Base-by-base conservation (phyloP, 2,329 filamentous ascomycete species). In the Botryotinia convoluta region DNA sequence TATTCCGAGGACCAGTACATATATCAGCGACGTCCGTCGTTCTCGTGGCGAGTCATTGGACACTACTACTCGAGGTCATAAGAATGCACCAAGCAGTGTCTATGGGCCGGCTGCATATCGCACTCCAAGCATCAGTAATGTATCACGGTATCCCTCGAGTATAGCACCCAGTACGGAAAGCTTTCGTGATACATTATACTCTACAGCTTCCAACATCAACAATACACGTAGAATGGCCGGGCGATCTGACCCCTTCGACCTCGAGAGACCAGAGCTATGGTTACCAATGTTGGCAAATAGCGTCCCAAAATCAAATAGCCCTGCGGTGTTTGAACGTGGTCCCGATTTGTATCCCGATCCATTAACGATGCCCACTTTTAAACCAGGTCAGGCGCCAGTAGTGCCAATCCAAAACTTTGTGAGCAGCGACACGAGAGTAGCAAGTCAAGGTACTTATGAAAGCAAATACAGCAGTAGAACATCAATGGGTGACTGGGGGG, bases 211-310 rank as follows among this genome's bases (percentile, higher is more conserved):
- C 0, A 83, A 85, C 62, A 57, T 68, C 39, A 68, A 68, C 29
- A 84, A 83, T 62, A 84, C 82, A 9, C 81, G 83, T 26, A 85
- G 86, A 72, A 86, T 86, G 77, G 89, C 88, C 78, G 88, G 89
- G 79, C 87, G 88, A 62, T 90, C 88, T 2, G 89, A 91, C 76
- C 89, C 88, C 2, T 91, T 91, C 77, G 89, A 91, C 76, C 83
- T 91, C n/a, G 89, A 91, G 78, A 81, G 84, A 61, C 84, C 87
- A 48, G 84, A 87, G 77, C 81, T 87, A 10, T 82, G 85, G 78
- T 54, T 71, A 26, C 60, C 68, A 16, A 45, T 70, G 32, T 61
- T 70, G 54, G 54, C 69, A 71, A 65, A 64, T 18, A 57, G 45
- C 5, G 74, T 71, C 61, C 62, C 74, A 14, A 74, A 76, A 32